Evolutionary conservation across 176 grass and related monocot species (phyloP).

Genomic region (Neostapfia colusana): DNA sequence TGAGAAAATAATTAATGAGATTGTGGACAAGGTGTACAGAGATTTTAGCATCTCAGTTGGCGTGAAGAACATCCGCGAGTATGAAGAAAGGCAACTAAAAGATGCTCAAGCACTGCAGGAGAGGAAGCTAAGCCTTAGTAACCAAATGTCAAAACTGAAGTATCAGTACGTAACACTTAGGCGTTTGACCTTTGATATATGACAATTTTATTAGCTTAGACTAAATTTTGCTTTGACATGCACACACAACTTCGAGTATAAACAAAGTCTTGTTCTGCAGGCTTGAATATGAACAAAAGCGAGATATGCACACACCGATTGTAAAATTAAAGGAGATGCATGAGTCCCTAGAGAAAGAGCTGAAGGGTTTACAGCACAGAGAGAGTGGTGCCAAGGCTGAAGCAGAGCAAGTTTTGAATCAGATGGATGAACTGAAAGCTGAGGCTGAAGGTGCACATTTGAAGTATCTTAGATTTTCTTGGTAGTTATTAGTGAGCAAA

Average conservation of each 20-base stretch:
- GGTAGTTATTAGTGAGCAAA: conserved; percentile 14
- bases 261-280: conserved; percentile 49
- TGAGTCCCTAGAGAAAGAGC: conserved; percentile 76
- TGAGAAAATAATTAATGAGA: conserved; percentile 95
- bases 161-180: conserved; percentile 74
- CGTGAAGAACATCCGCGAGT: conserved; percentile 93
- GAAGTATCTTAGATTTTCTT: conserved; percentile 21
- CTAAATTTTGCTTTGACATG: conserved; percentile 27
- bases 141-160: conserved; percentile 98
- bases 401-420: conserved; percentile 59
- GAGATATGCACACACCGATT: conserved; percentile 83
- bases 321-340: conserved; percentile 57
- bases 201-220: not conserved
- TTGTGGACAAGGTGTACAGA: conserved; percentile 87
- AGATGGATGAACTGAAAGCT: conserved; percentile 79
- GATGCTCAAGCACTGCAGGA: conserved; percentile 83
- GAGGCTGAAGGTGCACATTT: conserved; percentile 74
- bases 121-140: conserved; percentile 74
- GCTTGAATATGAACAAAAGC: conserved; percentile 95
- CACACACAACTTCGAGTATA: conserved; percentile 22
- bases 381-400: conserved; percentile 70
- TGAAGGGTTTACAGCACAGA: conserved; percentile 68
- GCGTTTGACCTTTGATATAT: conserved; percentile 1
- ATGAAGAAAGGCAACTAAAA: conserved; percentile 94
- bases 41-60: conserved; percentile 95